These are phyloP conservation scores for Aspergillus ustus DNA, from an alignment of 2,329 filamentous ascomycete species.

Conservation along the genomic window DNA sequence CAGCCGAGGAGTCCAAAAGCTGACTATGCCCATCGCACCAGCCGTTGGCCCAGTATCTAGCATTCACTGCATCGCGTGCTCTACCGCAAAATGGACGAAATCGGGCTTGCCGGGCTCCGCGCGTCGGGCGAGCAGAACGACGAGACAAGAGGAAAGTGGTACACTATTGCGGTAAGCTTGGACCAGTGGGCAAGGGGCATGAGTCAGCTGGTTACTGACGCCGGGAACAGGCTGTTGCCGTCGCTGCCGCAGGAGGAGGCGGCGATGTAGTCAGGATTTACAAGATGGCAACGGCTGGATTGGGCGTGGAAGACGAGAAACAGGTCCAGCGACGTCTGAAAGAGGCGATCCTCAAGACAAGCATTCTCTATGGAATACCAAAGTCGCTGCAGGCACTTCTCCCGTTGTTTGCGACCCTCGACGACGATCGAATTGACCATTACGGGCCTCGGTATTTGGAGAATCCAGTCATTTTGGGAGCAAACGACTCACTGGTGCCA, in stretches of 20 bases:
- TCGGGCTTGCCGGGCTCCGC: too few species aligned
- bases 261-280: background rate
- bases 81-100: too few species aligned
- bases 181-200: too few species aligned
- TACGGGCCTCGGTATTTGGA: background rate
- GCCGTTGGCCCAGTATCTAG: too few species aligned
- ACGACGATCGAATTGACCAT: constrained; percentile 6
- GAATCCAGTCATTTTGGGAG: too few species aligned
- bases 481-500: background rate
- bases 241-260: background rate
- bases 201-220: background rate
- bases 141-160: too few species aligned
- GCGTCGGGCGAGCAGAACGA: too few species aligned
- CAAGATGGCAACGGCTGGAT: background rate
- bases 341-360: constrained; percentile 1
- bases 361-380: background rate
- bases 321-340: background rate
- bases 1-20: too few species aligned
- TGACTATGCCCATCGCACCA: too few species aligned
- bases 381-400: background rate
- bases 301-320: background rate
- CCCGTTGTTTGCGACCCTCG: background rate
- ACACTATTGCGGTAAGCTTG: too few species aligned
- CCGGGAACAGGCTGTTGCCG: background rate
- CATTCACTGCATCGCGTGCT: too few species aligned